Evolutionary conservation across 176 grass and related monocot species (phyloP).

Genomic region (Oryza australiensis): DNA sequence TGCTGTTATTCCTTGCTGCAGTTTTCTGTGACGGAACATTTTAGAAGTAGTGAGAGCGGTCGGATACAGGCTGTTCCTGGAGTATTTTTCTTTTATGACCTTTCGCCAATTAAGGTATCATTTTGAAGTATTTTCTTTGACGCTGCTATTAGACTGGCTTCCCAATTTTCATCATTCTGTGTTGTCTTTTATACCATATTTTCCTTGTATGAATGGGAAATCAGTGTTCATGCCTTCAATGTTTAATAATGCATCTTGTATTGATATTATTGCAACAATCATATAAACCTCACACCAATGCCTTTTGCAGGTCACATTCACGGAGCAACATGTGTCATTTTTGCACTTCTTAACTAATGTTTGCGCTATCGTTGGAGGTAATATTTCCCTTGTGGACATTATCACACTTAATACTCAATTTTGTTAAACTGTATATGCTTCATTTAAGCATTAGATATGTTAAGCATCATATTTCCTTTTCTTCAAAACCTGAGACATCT

Average conservation of each 20-base stretch:
- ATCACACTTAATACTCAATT: slow-evolving; percentile 3
- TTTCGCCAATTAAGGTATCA: slow-evolving; percentile 92
- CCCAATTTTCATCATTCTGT: slow-evolving; percentile 13
- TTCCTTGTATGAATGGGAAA: slow-evolving; percentile 11
- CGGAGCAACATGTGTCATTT: slow-evolving; percentile 70
- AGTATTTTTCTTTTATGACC: slow-evolving; percentile 98
- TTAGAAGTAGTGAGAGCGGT: slow-evolving; percentile 72
- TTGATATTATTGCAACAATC: slow-evolving; percentile 9
- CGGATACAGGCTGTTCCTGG: slow-evolving; percentile 83
- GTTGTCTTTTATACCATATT: not conserved
- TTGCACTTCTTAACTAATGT: slow-evolving; percentile 99
- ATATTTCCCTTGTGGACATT: slow-evolving; percentile 28
- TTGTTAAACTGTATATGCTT: slow-evolving; percentile 15
- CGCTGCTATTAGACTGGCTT: not conserved
- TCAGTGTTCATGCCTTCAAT: not conserved
- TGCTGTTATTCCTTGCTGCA: slow-evolving; percentile 39
- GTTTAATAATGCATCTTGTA: not conserved
- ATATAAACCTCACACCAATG: slow-evolving; percentile 22
- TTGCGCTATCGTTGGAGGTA: slow-evolving; percentile 99
- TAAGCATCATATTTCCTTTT: not conserved
- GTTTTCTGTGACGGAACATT: slow-evolving; percentile 98
- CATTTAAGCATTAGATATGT: slow-evolving; percentile 18
- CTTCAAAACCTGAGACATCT: not conserved
- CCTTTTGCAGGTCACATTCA: slow-evolving; percentile 80
- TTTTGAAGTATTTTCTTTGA: slow-evolving; percentile 9